Evolutionary conservation across 768 basidiomycete genomes (phyloP).

Genomic region (Tubosaeta sp.): DNA sequence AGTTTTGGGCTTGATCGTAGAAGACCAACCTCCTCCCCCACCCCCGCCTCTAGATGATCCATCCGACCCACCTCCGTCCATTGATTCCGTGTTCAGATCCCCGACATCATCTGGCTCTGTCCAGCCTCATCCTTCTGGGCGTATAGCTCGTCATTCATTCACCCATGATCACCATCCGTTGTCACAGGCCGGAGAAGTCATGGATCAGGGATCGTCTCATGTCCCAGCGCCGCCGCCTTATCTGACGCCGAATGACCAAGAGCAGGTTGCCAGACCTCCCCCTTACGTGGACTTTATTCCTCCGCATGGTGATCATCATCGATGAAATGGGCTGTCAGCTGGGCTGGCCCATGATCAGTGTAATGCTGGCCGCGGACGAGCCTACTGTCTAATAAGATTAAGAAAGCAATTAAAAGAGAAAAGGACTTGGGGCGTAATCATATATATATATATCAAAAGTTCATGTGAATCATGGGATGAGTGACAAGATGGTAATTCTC

Average conservation of each 20-base stretch:
- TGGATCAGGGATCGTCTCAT: constrained; percentile 37
- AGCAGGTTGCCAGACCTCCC: constrained; percentile 53
- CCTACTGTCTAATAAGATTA: constrained; percentile 21
- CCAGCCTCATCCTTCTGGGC: constrained; percentile 17
- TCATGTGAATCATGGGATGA: constrained; percentile 18
- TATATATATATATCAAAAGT: constrained; percentile 20
- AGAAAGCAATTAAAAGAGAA: constrained; percentile 26
- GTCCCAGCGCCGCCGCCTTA: constrained; percentile 79
- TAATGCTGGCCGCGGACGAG: background rate
- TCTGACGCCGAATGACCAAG: constrained; percentile 49
- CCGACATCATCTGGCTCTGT: constrained; percentile 19
- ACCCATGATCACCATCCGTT: constrained; percentile 29
- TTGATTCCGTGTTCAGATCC: constrained; percentile 70
- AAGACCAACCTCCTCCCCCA: constrained; percentile 62
- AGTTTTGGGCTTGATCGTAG: constrained; percentile 55
- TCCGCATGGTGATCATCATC: constrained; percentile 7
- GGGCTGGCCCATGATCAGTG: background rate
- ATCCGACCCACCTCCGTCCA: constrained; percentile 83
- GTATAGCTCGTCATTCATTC: constrained; percentile 32
- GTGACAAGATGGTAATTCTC: constrained; percentile 15
- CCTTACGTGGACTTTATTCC: constrained; percentile 54
- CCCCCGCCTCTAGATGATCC: constrained; percentile 84
- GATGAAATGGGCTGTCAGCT: constrained; percentile 4
- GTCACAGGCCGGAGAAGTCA: constrained; percentile 28
- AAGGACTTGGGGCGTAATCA: constrained; percentile 16